Evolutionary conservation across 1,284 basidiomycete genomes (phyloP).

Genomic region (Mycena citricolor): DNA sequence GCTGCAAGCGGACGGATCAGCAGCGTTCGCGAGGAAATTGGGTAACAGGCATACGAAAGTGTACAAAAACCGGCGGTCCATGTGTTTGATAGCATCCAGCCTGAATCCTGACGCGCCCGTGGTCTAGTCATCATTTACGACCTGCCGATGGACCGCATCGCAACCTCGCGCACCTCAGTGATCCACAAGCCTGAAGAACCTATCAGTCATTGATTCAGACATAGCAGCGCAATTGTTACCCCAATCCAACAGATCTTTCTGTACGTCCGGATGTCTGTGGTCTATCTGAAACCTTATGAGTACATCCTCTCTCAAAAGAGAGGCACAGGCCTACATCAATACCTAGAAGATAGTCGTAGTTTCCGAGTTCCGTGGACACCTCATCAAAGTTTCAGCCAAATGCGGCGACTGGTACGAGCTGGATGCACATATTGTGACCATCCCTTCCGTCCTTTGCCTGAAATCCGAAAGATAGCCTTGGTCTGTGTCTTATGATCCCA

Average conservation of each 20-base stretch:
- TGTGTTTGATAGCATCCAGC: conserved; percentile 87
- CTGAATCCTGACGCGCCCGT: conserved; percentile 83
- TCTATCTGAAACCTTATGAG: conserved; percentile 61
- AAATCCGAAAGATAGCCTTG: conserved; percentile 63
- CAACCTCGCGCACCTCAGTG: conserved; percentile 55
- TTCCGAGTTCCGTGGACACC: conserved; percentile 71
- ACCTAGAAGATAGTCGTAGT: conserved; percentile 81
- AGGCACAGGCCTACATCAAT: conserved; percentile 49
- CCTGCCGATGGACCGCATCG: too few species aligned
- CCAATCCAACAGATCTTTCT: conserved; percentile 65
- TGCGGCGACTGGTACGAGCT: background rate
- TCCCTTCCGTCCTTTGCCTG: conserved; percentile 54
- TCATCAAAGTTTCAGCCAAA: conserved; percentile 34
- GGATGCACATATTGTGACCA: conserved; percentile 46
- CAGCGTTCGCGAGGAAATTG: conserved; percentile 26
- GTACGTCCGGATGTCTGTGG: conserved; percentile 75
- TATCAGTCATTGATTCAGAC: background rate
- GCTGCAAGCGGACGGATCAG: conserved; percentile 2
- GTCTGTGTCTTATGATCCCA: conserved; percentile 75
- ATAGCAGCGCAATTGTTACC: conserved; percentile 29
- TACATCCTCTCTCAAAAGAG: background rate
- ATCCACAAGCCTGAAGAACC: conserved; percentile 50
- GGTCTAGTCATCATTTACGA: too few species aligned
- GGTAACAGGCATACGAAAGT: too few species aligned
- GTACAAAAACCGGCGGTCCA: conserved; percentile 63